Conservation (phyloP, 768 basidiomycete genomes). For the Cubamyces sp. region DNA sequence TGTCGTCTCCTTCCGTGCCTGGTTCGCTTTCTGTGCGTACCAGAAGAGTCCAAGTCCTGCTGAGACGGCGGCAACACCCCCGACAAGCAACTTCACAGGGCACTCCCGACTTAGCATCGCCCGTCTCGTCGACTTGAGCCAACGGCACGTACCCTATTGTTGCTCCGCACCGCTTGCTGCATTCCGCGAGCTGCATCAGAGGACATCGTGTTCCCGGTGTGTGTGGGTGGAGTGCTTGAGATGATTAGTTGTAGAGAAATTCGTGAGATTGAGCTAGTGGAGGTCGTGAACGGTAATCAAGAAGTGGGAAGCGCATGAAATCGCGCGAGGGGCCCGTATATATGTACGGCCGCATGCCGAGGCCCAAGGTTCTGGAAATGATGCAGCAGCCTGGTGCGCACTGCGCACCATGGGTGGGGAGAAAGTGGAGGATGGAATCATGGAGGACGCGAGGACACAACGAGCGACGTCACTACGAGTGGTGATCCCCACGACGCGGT, state of each 20-base stretch:
- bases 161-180: slow-evolving; percentile 1
- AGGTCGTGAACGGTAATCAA: not conserved
- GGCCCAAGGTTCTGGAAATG: not conserved
- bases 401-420: not conserved
- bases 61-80: slow-evolving; percentile 13
- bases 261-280: not conserved
- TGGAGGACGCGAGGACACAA: not conserved
- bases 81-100: slow-evolving; percentile 6
- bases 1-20: slow-evolving; percentile 5
- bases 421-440: not conserved
- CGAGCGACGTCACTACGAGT: not conserved
- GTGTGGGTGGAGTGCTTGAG: not conserved
- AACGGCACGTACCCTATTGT: slow-evolving; percentile 5
- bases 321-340: not conserved
- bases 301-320: not conserved
- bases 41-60: slow-evolving; percentile 23
- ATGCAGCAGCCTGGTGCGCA: not conserved
- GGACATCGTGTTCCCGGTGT: not conserved
- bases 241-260: not conserved
- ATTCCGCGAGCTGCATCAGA: slow-evolving; percentile 2
- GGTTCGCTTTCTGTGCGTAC: slow-evolving; percentile 18
- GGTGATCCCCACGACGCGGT: not conserved
- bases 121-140: not conserved
- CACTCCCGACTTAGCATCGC: too few relatives aligned
- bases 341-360: not conserved